A percentile compares a stretch with the other conserved stretches of the same genome.
These are phyloP conservation scores for Marchantia paleacea DNA, from an alignment of 225 moss, liverwort and hornwort species.

Conservation along the genomic window DNA sequence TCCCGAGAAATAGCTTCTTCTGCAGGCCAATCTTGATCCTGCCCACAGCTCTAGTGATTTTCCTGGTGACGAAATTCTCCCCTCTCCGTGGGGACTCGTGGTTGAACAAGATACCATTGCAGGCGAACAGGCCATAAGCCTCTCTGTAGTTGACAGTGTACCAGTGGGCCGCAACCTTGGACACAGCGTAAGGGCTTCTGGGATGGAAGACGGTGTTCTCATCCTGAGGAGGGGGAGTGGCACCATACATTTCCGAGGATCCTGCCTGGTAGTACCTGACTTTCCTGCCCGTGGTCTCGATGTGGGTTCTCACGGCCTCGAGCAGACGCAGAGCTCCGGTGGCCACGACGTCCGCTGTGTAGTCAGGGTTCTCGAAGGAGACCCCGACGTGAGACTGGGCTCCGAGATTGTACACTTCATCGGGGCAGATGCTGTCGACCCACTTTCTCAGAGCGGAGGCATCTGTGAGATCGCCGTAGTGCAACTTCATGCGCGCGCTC, in stretches of 20 bases:
- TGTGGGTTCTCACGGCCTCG: slow-evolving; percentile 64
- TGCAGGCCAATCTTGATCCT: slow-evolving; percentile 76
- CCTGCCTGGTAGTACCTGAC: slow-evolving; percentile 76
- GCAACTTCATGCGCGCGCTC: slow-evolving; percentile 79
- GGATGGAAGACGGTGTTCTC: slow-evolving; percentile 68
- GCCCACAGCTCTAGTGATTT: slow-evolving; percentile 67
- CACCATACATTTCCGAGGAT: slow-evolving; percentile 79
- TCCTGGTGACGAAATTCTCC: slow-evolving; percentile 75
- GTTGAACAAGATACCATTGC: slow-evolving; percentile 78
- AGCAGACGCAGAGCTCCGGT: slow-evolving; percentile 73
- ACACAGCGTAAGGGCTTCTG: slow-evolving; percentile 77
- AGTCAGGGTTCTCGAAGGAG: slow-evolving; percentile 89
- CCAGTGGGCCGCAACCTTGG: slow-evolving; percentile 68
- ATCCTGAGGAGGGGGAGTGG: slow-evolving; percentile 69
- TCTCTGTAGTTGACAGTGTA: slow-evolving; percentile 77
- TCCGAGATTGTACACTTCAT: slow-evolving; percentile 89
- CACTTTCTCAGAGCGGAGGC: slow-evolving; percentile 81
- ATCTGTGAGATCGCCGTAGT: slow-evolving; percentile 85
- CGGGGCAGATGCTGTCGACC: slow-evolving; percentile 82
- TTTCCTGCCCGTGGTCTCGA: slow-evolving; percentile 57
- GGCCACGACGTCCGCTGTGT: slow-evolving; percentile 83
- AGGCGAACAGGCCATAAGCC: slow-evolving; percentile 71
- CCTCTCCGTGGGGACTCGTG: slow-evolving; percentile 80
- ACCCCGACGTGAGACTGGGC: slow-evolving; percentile 95
- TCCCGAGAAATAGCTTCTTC: slow-evolving; percentile 71